Conservation (phyloP, 352 stramenopile genomes). For the Phytophthora fragariaefolia region DNA sequence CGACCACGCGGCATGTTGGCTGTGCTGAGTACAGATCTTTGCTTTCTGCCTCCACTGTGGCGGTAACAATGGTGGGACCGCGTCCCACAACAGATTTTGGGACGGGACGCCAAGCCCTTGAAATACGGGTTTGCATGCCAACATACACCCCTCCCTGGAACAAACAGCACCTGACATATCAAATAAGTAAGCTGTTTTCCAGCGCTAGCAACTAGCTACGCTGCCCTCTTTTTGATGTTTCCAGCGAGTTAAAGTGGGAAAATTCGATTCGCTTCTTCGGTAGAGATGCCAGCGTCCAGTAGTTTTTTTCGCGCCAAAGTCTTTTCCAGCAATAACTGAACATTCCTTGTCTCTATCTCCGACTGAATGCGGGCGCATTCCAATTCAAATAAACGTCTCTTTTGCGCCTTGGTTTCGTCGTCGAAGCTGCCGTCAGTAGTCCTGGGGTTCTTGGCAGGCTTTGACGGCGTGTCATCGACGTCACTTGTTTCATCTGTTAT, state of each 20-base stretch:
- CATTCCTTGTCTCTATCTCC: conserved; percentile 55
- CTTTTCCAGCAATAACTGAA: conserved; percentile 60
- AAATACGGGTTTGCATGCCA: too few relatives aligned
- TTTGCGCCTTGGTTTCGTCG: conserved; percentile 42
- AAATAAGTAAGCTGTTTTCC: too few relatives aligned
- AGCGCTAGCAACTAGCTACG: too few relatives aligned
- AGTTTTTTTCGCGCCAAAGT: conserved; percentile 55
- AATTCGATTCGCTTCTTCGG: conserved; percentile 50
- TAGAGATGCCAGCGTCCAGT: conserved; percentile 51
- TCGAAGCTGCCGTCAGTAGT: conserved; percentile 6
- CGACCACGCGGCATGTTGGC: background rate
- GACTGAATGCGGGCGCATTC: conserved; percentile 57
- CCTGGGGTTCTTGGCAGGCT: background rate
- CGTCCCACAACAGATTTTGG: background rate
- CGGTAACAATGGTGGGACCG: too few relatives aligned
- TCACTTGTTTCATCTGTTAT: background rate
- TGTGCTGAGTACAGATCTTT: background rate
- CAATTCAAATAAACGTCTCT: conserved; percentile 54
- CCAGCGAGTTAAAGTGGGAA: conserved; percentile 39
- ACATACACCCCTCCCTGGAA: too few relatives aligned
- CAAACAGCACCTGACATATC: too few relatives aligned
- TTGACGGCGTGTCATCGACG: conserved; percentile 1
- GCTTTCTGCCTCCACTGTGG: too few relatives aligned
- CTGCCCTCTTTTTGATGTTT: too few relatives aligned
- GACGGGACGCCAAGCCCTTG: too few relatives aligned